Evolutionary conservation across 768 basidiomycete genomes (phyloP), one percentile per base, ranked within the genome.

Genomic region (Mycena belliarum): DNA sequence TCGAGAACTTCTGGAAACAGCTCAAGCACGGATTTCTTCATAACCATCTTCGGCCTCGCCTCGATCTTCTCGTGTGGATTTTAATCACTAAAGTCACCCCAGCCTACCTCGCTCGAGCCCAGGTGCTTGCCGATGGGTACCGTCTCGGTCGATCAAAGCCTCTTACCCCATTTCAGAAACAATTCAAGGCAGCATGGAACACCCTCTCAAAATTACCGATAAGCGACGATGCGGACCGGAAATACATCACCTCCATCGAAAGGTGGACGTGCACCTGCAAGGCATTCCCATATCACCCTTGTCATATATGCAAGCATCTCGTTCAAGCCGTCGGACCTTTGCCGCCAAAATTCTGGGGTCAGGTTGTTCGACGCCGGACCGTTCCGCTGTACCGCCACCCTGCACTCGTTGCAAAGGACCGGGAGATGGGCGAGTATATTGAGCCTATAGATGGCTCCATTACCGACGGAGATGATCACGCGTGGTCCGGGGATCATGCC

Each of bases 251-350:
- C 7, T 52, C 64, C 25, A 50, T 71, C 7, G 21, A 23, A 0
- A 20, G 29, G 12, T 72, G 70, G 69, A 66, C 65, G 0, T 74
- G 73, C 55, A 66, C 64, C 26, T 74, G 73, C 49, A 68, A 68
- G 2, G 55, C 46, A 8, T 68, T 69, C 46, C 70, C 69, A 52
- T 74, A 66, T 47, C 46, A 72, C 37, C 9, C 52, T 2, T 62
- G 66, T 37, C 70, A 69, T 28, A 52, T 73, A 0, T 74, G 73
- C 69, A 74, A 74, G 52, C 70, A 74, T 48, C 68, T 73, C n/a
- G 70, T 73, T 3, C 68, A 75, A 20, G 66, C 67, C 3, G 64
- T 69, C 52, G 50, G 44, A 23, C 21, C 32, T 11, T 55, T 57
- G 4, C 33, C 66, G 4, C 24, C 40, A 2, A 20, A 25, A 0